phyloP scores from a whole-genome alignment of 2,329 filamentous ascomycete species.

The Sarocladium strictum region DNA sequence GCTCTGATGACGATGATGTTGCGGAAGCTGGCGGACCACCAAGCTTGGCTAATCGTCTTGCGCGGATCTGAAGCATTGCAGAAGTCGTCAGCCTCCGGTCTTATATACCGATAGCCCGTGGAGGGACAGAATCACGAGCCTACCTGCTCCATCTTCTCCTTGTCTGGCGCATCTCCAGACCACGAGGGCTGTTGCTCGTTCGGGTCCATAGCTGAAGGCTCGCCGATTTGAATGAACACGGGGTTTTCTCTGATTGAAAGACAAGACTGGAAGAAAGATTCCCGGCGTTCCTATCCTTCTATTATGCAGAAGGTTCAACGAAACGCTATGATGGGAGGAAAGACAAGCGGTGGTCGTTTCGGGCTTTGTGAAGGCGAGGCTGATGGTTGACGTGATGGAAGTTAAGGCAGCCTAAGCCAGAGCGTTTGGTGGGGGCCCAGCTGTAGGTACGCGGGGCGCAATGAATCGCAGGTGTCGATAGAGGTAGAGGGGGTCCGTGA shows the following conservation, averaged over 20 bases:
- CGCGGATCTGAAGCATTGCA: constrained; percentile 34
- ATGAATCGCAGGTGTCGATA: not conserved
- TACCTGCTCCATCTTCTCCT: constrained; percentile 54
- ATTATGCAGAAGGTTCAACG: not conserved
- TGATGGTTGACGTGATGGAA: constrained; percentile 8
- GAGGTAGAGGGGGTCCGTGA: not conserved
- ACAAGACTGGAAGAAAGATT: not conserved
- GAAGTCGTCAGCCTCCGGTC: not conserved
- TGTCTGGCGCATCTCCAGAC: constrained; percentile 46
- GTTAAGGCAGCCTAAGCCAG: not conserved
- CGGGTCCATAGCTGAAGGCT: constrained; percentile 34
- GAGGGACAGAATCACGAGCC: constrained; percentile 11
- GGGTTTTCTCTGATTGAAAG: not conserved
- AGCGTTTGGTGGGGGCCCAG: not conserved
- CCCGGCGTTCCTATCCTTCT: not conserved
- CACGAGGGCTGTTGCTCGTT: constrained; percentile 36
- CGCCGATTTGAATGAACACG: not conserved
- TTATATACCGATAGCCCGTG: not conserved
- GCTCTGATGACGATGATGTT: constrained; percentile 12
- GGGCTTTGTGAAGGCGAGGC: constrained; percentile 5
- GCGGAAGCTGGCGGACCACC: constrained; percentile 27
- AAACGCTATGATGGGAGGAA: not conserved
- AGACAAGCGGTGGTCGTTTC: not conserved
- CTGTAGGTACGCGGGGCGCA: not conserved
- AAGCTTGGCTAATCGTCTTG: constrained; percentile 44